phyloP scores from a whole-genome alignment of 2,329 filamentous ascomycete species.

The Trichophyton verrucosum region DNA sequence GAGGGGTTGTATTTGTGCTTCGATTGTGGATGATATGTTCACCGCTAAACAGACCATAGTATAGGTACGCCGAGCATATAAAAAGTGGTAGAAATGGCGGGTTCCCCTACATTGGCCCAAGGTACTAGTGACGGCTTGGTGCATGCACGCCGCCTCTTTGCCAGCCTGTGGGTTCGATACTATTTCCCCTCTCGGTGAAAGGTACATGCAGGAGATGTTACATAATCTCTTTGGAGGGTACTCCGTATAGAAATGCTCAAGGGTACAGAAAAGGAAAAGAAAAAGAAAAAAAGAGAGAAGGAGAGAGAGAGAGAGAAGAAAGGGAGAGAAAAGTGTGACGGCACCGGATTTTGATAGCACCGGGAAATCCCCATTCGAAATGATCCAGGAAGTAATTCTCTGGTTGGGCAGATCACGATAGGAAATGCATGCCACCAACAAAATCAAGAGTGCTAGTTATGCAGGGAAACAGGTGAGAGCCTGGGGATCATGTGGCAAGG shows the following conservation, averaged over 20 bases:
- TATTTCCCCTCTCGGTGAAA: neutral
- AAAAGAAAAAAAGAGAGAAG: no score
- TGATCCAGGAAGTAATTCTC: neutral
- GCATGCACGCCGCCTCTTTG: slow-evolving; percentile 1
- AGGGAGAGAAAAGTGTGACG: neutral
- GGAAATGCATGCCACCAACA: neutral
- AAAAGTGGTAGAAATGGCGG: slow-evolving; percentile 2
- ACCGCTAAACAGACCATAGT: neutral
- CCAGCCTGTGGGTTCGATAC: neutral
- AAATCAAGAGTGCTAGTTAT: neutral
- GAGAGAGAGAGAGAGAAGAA: no score
- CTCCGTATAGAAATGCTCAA: neutral
- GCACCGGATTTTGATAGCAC: neutral
- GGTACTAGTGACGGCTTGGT: neutral
- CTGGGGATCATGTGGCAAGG: neutral
- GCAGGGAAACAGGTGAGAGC: neutral
- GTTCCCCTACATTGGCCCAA: neutral
- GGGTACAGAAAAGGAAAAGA: no score
- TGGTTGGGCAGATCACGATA: neutral
- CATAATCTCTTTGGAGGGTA: neutral
- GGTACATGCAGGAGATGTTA: slow-evolving; percentile 3
- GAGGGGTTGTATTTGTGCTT: neutral
- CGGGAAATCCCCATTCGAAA: neutral
- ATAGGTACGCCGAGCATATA: neutral
- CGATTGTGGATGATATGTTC: neutral